These are phyloP conservation scores for Teratosphaeria zuluensis DNA, from an alignment of 2,329 filamentous ascomycete genomes.

Conservation along the genomic window DNA sequence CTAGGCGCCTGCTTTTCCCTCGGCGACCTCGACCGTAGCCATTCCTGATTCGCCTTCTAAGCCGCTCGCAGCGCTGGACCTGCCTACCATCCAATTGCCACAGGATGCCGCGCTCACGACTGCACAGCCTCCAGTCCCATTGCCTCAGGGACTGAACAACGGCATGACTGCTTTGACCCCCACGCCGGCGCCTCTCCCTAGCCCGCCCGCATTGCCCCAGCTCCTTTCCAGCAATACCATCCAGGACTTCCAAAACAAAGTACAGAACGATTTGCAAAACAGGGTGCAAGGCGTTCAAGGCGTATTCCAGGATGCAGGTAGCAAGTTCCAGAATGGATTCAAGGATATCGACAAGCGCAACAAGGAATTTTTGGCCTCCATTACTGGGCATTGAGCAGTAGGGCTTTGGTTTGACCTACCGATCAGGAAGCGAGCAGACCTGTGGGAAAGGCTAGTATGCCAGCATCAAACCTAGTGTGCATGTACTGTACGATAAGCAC, in stretches of 20 bases:
- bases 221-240: not conserved
- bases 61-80: conserved; percentile 9
- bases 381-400: not conserved
- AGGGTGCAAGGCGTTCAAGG: not conserved
- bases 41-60: not conserved
- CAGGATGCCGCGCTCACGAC: not conserved
- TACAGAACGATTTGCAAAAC: not conserved
- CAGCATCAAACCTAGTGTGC: not conserved
- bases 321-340: not conserved
- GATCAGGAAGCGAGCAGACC: not conserved
- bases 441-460: not conserved
- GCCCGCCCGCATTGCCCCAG: not conserved
- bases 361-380: not conserved
- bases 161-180: not conserved
- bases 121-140: not conserved
- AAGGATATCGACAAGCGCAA: not conserved
- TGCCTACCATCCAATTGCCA: not conserved
- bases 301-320: not conserved
- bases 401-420: not conserved
- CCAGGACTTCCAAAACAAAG: not conserved
- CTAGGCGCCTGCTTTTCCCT: not conserved
- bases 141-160: not conserved
- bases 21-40: not conserved
- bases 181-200: not conserved
- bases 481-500: not conserved